A percentile compares a stretch with the other conserved stretches of the same genome.
phyloP scores from a whole-genome alignment of 1,284 basidiomycete genomes.

The Leccinum ponderosum region DNA sequence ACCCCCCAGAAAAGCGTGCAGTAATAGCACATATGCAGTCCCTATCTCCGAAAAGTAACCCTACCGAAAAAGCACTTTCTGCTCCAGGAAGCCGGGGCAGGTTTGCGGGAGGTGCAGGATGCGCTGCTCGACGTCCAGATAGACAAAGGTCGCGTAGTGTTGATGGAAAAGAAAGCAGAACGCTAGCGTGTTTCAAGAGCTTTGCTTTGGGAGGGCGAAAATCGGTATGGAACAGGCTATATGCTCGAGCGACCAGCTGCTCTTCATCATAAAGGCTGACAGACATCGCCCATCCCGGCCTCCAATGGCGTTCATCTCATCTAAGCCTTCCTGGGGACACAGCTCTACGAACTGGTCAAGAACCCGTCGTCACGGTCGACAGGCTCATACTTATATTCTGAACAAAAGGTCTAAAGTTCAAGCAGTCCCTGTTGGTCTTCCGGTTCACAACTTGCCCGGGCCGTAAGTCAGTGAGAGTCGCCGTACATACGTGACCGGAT shows the following conservation, averaged over 20 bases:
- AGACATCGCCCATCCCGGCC: no score
- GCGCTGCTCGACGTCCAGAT: slow-evolving; percentile 50
- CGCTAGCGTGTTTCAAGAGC: slow-evolving; percentile 52
- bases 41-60: slow-evolving; percentile 72
- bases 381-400: no score
- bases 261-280: no score
- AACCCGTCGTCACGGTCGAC: no score
- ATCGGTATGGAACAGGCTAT: slow-evolving; percentile 88
- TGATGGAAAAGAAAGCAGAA: slow-evolving; percentile 78
- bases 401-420: no score
- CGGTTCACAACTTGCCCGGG: no score
- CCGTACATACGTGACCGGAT: no score
- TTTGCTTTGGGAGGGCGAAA: slow-evolving; percentile 54
- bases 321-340: no score
- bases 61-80: slow-evolving; percentile 78
- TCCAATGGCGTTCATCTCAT: no score
- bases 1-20: slow-evolving; percentile 84
- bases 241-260: slow-evolving; percentile 48
- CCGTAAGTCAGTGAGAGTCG: no score
- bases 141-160: slow-evolving; percentile 63
- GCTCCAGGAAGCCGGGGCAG: slow-evolving; percentile 70
- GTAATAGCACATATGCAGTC: slow-evolving; percentile 80
- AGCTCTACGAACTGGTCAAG: no score
- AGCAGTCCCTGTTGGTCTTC: no score
- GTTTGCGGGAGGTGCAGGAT: slow-evolving; percentile 59